These are phyloP conservation scores for Penicillium occitanis DNA, from an alignment of 2,329 filamentous ascomycete genomes.

Conservation along the genomic window DNA sequence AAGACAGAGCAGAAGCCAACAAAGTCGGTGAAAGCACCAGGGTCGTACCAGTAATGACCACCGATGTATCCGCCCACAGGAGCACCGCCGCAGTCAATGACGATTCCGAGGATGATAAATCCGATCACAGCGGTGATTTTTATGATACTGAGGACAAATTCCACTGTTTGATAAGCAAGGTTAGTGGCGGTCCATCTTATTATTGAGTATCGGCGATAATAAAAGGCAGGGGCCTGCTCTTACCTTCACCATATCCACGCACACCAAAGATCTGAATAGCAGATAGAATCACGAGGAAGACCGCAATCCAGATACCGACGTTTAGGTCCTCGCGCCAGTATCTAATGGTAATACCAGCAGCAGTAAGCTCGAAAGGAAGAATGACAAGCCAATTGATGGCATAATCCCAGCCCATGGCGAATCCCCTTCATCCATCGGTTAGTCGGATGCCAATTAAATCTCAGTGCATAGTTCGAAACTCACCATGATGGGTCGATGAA, in stretches of 20 bases:
- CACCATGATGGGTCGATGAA: conserved; percentile 62
- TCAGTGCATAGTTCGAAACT: conserved; percentile 3
- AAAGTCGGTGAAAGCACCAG: conserved; percentile 50
- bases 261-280: conserved; percentile 58
- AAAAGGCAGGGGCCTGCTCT: conserved; percentile 2
- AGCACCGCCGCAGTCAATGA: conserved; percentile 52
- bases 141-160: conserved; percentile 58
- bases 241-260: conserved; percentile 44
- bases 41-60: conserved; percentile 31
- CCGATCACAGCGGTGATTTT: conserved; percentile 61
- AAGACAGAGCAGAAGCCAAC: conserved; percentile 59
- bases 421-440: conserved; percentile 36
- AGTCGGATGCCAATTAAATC: not conserved
- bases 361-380: conserved; percentile 72
- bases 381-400: conserved; percentile 81
- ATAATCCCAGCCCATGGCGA: conserved; percentile 57
- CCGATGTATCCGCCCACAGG: conserved; percentile 46
- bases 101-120: conserved; percentile 75
- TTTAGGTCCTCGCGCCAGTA: conserved; percentile 55
- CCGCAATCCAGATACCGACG: conserved; percentile 57
- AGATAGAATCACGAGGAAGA: conserved; percentile 55
- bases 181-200: not conserved
- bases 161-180: conserved; percentile 40
- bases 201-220: no score
- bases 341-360: conserved; percentile 54